A percentile compares a stretch with the other conserved stretches of the same genome.
Evolutionary conservation across 768 basidiomycete species (phyloP).

Genomic region (Ephemerocybe angulata): DNA sequence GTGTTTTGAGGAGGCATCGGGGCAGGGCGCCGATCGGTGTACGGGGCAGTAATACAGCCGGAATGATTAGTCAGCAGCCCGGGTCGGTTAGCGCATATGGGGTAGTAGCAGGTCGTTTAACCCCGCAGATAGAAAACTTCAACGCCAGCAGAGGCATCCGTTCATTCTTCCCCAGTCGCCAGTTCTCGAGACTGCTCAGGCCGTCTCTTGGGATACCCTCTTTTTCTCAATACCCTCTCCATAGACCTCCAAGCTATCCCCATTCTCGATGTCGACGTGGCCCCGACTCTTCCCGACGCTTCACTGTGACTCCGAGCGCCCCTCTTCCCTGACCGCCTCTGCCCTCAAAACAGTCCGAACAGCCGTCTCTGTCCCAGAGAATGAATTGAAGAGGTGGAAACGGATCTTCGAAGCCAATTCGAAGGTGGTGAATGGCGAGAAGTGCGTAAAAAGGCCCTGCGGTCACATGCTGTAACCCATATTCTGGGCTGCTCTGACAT

Average conservation of each 20-base stretch:
- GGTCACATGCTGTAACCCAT: slow-evolving; percentile 18
- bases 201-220: slow-evolving; percentile 23
- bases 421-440: slow-evolving; percentile 72
- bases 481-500: slow-evolving; percentile 14
- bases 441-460: slow-evolving; percentile 49
- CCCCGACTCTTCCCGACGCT: slow-evolving; percentile 46
- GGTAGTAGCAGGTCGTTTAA: slow-evolving; percentile 20
- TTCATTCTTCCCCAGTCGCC: slow-evolving; percentile 14
- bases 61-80: slow-evolving; percentile 10
- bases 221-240: slow-evolving; percentile 32
- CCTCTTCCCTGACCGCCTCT: slow-evolving; percentile 45
- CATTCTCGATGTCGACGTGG: slow-evolving; percentile 31
- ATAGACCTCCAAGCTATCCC: slow-evolving; percentile 22
- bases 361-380: slow-evolving; percentile 70
- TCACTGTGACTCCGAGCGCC: slow-evolving; percentile 50
- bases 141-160: slow-evolving; percentile 15
- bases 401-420: slow-evolving; percentile 84
- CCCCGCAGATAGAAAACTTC: slow-evolving; percentile 35
- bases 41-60: not conserved
- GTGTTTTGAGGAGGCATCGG: not conserved
- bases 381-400: slow-evolving; percentile 84
- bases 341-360: slow-evolving; percentile 65
- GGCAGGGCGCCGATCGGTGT: not conserved
- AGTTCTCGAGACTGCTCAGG: slow-evolving; percentile 11
- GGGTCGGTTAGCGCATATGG: not conserved